Base-by-base conservation (phyloP, 2,329 filamentous ascomycete genomes). In the Ophiocordyceps polyrhachis-furcata region DNA sequence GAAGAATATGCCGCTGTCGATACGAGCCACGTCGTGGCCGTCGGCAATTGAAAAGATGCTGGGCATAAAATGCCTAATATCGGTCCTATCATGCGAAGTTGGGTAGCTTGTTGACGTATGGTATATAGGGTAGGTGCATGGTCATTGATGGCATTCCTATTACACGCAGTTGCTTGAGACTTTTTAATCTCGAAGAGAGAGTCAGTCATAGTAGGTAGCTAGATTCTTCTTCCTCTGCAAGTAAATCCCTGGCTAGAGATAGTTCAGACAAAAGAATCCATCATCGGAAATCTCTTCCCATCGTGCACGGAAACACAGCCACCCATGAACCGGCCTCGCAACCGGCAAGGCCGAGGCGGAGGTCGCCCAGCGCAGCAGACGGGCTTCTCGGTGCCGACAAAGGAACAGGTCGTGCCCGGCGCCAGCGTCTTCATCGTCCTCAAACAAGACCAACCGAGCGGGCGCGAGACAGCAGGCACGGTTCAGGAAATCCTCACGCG, bases 361-460 rank as follows among this genome's bases (percentile, higher is more conserved):
- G 31, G 31, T 14, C 31, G 13, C 13, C 11, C 12, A 32, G 13
- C 58, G 2, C 60, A 61, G 21, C 60, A 63, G 49, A 55, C 53
- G 13, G 48, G 58, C n/a, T 56, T 58, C 19, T 57, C 56, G 17
- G 67, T 75, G 11, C 72, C 72, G 1, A 68, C 58, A 5, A 59
- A 58, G n/a, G 55, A 56, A 12, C 61, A 76, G 49, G 76, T 84
- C 28, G 50, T 72, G 5, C 68, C 71, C 0, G 82, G 81, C 32
- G 73, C 77, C 4, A 49, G 56, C 4, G 83, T 88, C 44, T 81
- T 78, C 43, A 83, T 89, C 45, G 68, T 88, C 1, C 68, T 87
- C 29, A 89, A 89, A 54, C 68, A 72, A 48, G 83, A 89, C 59
- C 83, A 89, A 57, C 73, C 73, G 1, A 86, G 81, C 0, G 83